These are phyloP conservation scores for Didymella glomerata DNA, from an alignment of 2,329 filamentous ascomycete species.

Conservation along the genomic window DNA sequence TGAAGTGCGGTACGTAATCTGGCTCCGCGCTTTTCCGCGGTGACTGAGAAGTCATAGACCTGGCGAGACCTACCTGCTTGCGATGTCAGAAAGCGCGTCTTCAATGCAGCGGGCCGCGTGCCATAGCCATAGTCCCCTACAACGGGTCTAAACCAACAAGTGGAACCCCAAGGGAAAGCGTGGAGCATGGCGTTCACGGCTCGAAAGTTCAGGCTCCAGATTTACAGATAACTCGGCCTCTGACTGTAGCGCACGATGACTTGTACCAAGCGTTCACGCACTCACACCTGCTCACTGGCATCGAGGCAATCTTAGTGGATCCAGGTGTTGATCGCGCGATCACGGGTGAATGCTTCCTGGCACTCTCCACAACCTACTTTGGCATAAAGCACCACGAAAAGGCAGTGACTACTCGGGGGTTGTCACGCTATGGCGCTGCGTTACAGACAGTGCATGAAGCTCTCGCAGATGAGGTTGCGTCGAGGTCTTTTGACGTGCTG, in stretches of 20 bases:
- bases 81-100: neutral
- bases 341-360: neutral
- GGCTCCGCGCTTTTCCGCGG: neutral
- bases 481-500: neutral
- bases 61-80: neutral
- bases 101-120: neutral
- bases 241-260: neutral
- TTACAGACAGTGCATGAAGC: neutral
- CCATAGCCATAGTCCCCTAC: neutral
- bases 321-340: neutral
- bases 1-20: neutral
- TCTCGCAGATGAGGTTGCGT: neutral
- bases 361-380: neutral
- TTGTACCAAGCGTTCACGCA: neutral
- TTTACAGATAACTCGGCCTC: neutral
- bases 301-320: neutral
- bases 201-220: neutral
- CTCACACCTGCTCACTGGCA: neutral
- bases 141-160: neutral
- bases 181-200: neutral
- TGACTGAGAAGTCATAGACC: neutral
- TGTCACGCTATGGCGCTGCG: neutral
- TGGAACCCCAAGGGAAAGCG: neutral
- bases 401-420: neutral
- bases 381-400: neutral